Evolutionary conservation across 169 alveolate genomes (phyloP).

Genomic region (Cryptosporidium tyzzeri): DNA sequence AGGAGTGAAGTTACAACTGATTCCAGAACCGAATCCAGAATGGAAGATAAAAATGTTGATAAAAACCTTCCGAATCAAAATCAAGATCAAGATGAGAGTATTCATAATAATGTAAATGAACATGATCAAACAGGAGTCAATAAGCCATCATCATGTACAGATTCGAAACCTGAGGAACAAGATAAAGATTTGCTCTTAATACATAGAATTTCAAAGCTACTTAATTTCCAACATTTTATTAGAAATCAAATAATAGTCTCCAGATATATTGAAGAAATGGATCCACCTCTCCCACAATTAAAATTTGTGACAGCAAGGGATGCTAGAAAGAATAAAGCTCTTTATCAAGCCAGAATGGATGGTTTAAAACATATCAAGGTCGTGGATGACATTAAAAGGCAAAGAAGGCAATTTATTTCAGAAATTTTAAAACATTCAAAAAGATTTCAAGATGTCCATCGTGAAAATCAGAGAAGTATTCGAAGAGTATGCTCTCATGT

Average conservation of each 20-base stretch:
- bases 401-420: slow-evolving; percentile 69
- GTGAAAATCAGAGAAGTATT: slow-evolving; percentile 71
- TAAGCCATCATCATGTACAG: background rate
- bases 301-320: slow-evolving; percentile 69
- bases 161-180: background rate
- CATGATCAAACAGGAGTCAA: background rate
- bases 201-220: slow-evolving; percentile 26
- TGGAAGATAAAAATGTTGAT: background rate
- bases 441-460: slow-evolving; percentile 44
- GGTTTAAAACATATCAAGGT: slow-evolving; percentile 42
- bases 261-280: slow-evolving; percentile 71
- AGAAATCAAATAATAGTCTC: slow-evolving; percentile 68
- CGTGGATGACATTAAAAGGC: slow-evolving; percentile 51
- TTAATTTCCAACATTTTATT: slow-evolving; percentile 53
- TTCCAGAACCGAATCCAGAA: background rate
- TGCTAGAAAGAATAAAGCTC: slow-evolving; percentile 66
- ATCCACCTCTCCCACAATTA: slow-evolving; percentile 51
- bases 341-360: slow-evolving; percentile 75
- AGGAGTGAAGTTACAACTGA: background rate
- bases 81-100: background rate
- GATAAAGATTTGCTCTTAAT: background rate
- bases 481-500: slow-evolving; percentile 65
- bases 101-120: background rate
- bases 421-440: slow-evolving; percentile 61
- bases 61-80: background rate